Percentiles rank a stretch among this genome's conserved stretches.
Evolutionary conservation across 2,329 filamentous ascomycete genomes (phyloP).

Genomic region (Claviceps monticola): DNA sequence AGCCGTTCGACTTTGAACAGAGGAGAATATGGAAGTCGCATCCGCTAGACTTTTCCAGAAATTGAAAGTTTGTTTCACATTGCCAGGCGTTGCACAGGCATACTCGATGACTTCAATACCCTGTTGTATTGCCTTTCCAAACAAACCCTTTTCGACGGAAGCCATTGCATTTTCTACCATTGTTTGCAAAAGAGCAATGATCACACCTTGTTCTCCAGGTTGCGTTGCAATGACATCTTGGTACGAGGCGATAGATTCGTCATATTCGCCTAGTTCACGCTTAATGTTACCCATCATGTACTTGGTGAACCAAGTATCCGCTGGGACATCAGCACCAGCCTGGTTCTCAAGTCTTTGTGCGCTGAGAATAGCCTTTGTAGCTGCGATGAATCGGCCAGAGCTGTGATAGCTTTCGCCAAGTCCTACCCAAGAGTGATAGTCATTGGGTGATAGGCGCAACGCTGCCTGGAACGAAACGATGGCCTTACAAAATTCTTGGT

Average conservation of each 20-base stretch:
- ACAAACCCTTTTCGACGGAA: conserved; percentile 69
- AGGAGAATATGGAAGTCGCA: conserved; percentile 72
- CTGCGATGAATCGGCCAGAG: conserved; percentile 86
- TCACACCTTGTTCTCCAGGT: conserved; percentile 69
- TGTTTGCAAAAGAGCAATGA: conserved; percentile 77
- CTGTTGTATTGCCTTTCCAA: conserved; percentile 65
- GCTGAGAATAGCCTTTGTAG: conserved; percentile 77
- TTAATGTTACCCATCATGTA: conserved; percentile 96
- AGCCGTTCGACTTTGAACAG: conserved; percentile 52
- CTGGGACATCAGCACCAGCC: conserved; percentile 32
- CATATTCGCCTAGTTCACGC: conserved; percentile 79
- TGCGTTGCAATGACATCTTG: conserved; percentile 54
- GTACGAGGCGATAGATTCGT: conserved; percentile 69
- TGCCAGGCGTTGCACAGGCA: conserved; percentile 45
- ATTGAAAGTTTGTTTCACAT: conserved; percentile 66
- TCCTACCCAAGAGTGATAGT: conserved; percentile 94
- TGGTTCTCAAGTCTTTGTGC: conserved; percentile 62
- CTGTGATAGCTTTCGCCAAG: conserved; percentile 96
- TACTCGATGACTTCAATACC: conserved; percentile 56
- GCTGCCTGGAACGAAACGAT: conserved; percentile 88
- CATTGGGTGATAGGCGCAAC: conserved; percentile 64
- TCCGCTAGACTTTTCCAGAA: conserved; percentile 90
- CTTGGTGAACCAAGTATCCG: conserved; percentile 84
- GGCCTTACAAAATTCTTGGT: conserved; percentile 76
- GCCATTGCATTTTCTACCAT: conserved; percentile 69